Evolutionary conservation across 2,329 filamentous ascomycete species (phyloP).

Genomic region (Talaromyces rugulosus): DNA sequence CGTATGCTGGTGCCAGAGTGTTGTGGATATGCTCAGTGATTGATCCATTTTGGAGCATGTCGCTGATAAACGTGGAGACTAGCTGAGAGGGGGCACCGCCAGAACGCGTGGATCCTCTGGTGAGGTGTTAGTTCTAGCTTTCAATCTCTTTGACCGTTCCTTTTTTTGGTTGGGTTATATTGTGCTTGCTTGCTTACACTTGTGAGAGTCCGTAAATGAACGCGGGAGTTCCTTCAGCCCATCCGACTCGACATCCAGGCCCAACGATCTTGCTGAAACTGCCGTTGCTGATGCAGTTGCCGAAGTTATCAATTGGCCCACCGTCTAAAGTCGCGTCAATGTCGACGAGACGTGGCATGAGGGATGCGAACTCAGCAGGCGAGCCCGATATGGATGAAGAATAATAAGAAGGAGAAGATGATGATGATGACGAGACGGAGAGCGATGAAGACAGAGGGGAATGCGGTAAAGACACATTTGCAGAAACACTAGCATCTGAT

Average conservation of each 20-base stretch:
- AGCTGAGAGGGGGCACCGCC: not conserved
- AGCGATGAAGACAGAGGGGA: not conserved
- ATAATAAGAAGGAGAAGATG: not conserved
- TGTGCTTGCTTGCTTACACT: constrained; percentile 31
- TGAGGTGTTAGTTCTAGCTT: too few relatives aligned
- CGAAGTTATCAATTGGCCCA: constrained; percentile 58
- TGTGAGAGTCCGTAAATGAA: constrained; percentile 53
- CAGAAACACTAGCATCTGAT: constrained; percentile 29
- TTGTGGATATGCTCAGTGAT: not conserved
- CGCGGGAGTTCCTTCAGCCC: constrained; percentile 66
- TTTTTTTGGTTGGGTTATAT: too few relatives aligned
- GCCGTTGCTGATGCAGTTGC: constrained; percentile 75
- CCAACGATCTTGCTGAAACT: constrained; percentile 81
- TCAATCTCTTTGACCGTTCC: too few relatives aligned
- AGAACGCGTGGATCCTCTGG: constrained; percentile 25
- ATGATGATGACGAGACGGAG: not conserved
- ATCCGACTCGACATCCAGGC: constrained; percentile 76
- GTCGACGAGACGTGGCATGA: constrained; percentile 68
- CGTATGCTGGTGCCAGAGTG: not conserved
- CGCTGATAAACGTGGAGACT: not conserved
- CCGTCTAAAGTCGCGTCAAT: constrained; percentile 64
- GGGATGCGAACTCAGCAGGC: not conserved
- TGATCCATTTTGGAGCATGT: not conserved
- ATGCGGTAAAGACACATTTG: not conserved
- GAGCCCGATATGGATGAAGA: not conserved